These are phyloP conservation scores for Crithidia bombi DNA, from an alignment of 208 protist genomes.

Conservation along the genomic window DNA sequence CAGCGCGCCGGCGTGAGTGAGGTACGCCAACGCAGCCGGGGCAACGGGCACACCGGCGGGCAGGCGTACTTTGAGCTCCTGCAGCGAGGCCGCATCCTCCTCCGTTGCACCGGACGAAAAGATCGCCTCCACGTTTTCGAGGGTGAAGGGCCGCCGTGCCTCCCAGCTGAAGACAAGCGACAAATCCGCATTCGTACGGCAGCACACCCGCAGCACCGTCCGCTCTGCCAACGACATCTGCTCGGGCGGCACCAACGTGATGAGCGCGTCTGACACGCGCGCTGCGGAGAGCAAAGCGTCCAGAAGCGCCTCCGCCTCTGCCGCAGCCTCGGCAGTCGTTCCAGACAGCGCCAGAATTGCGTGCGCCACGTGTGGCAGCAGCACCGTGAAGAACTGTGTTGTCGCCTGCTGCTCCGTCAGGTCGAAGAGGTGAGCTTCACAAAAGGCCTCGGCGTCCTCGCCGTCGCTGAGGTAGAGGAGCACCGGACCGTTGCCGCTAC, in stretches of 20 bases:
- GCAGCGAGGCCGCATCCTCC: not conserved
- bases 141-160: conserved; percentile 30
- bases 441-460: conserved; percentile 45
- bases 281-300: conserved; percentile 39
- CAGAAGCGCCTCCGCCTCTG: conserved; percentile 19
- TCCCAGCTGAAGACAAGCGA: conserved; percentile 39
- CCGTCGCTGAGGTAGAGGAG: conserved; percentile 31
- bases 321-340: not conserved
- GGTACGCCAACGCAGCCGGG: conserved; percentile 39
- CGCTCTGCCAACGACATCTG: conserved; percentile 25
- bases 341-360: conserved; percentile 12
- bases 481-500: conserved; percentile 15
- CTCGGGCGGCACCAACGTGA: conserved; percentile 34
- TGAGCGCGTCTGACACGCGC: conserved; percentile 49
- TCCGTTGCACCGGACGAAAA: not conserved
- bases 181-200: conserved; percentile 34
- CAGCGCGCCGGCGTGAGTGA: conserved; percentile 42
- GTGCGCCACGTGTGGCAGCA: conserved; percentile 28
- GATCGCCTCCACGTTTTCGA: conserved; percentile 1
- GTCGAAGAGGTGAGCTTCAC: conserved; percentile 44
- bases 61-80: conserved; percentile 17
- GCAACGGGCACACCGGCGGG: conserved; percentile 36
- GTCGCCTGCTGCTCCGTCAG: conserved; percentile 41
- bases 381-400: conserved; percentile 52
- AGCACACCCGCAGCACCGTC: conserved; percentile 39